Conservation (phyloP, 495 filamentous ascomycete genomes). For the Platismatia glauca region DNA sequence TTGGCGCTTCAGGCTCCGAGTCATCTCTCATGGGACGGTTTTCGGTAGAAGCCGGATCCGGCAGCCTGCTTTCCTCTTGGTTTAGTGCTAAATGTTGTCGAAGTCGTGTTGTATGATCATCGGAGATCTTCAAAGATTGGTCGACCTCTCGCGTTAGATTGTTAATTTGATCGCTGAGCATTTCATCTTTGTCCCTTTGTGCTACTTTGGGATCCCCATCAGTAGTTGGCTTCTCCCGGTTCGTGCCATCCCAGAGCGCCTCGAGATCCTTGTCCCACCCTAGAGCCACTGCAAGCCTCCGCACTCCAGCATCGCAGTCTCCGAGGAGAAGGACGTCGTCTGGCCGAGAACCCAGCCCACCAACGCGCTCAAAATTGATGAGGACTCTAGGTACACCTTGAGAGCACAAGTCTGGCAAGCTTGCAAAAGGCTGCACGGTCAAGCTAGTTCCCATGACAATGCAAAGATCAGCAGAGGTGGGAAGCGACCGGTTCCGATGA, state of each 20-base stretch:
- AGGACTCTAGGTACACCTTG: constrained; percentile 64
- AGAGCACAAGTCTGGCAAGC: constrained; percentile 55
- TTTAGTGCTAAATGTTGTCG: constrained; percentile 30
- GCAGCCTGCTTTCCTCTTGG: not conserved
- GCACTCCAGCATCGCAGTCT: constrained; percentile 77
- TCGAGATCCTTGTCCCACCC: constrained; percentile 87
- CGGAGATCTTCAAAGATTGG: constrained; percentile 39
- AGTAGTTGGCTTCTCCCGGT: not conserved
- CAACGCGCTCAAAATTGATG: constrained; percentile 82
- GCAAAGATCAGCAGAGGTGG: constrained; percentile 61
- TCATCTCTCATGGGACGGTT: not conserved
- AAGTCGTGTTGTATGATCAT: constrained; percentile 37
- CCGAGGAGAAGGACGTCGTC: constrained; percentile 72
- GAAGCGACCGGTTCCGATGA: constrained; percentile 46
- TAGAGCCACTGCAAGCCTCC: constrained; percentile 67
- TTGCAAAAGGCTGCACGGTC: constrained; percentile 81
- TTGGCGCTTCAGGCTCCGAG: not conserved
- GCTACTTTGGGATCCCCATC: constrained; percentile 30
- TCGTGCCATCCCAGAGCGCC: constrained; percentile 50
- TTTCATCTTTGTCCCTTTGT: constrained; percentile 43
- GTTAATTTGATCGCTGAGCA: constrained; percentile 44
- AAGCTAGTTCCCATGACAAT: constrained; percentile 91
- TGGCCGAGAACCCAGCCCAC: constrained; percentile 60
- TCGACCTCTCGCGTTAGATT: constrained; percentile 47
- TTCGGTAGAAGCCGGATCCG: not conserved